Evolutionary conservation across 169 alveolate genomes (phyloP).

Genomic region (Eimeria praecox): DNA sequence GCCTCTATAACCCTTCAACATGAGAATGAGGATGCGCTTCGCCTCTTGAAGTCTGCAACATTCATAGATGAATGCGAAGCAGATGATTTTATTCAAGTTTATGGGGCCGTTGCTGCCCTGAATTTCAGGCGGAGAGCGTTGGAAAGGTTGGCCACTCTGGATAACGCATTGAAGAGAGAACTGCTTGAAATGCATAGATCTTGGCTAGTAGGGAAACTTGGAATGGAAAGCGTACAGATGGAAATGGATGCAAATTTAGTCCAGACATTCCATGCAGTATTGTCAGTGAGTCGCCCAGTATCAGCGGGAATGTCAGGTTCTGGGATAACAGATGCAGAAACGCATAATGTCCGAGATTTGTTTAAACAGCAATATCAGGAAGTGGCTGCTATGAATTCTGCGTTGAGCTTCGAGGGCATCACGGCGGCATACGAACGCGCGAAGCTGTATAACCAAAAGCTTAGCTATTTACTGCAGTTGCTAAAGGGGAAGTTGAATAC

Average conservation of each 20-base stretch:
- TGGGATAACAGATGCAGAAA: not conserved
- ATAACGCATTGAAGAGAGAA: not conserved
- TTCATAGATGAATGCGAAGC: constrained; percentile 1
- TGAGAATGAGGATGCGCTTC: not conserved
- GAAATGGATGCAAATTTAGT: constrained; percentile 1
- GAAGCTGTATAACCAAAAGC: not conserved
- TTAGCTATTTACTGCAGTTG: not conserved
- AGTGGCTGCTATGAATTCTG: not conserved
- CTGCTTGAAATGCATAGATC: not conserved
- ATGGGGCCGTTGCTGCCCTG: constrained; percentile 10
- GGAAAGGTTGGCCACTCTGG: not conserved
- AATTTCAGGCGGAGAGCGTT: not conserved
- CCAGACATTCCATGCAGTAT: not conserved
- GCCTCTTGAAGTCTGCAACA: not conserved
- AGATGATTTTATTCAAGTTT: not conserved
- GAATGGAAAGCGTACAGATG: not conserved
- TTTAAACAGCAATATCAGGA: not conserved
- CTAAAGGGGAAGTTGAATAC: not conserved
- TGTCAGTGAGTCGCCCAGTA: not conserved
- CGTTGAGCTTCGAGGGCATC: not conserved
- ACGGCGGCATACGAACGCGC: not conserved
- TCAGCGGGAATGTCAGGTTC: not conserved
- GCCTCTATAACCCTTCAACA: not conserved
- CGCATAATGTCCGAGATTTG: not conserved
- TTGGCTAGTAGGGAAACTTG: not conserved